Base-by-base conservation (phyloP, 176 grass and related monocot species). In the Triticum turgidum region DNA sequence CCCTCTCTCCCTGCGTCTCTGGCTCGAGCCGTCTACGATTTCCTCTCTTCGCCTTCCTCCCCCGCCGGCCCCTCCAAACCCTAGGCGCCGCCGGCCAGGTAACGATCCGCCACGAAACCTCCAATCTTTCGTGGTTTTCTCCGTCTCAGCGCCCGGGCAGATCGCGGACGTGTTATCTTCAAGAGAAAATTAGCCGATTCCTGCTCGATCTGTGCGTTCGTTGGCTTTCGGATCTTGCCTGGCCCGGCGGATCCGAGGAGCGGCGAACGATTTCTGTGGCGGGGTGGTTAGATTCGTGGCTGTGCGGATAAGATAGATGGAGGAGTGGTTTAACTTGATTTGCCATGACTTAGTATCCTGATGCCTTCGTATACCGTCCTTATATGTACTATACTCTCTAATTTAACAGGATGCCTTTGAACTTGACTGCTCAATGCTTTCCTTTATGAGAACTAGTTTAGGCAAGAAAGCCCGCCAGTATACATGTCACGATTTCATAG, bases 61-160 rank as follows among this genome's bases (percentile, higher is more conserved):
- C 15, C 24, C 37, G 52, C 14, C n/a, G 66, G 22, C 11, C 15
- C 64, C 29, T 37, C 65, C 18, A 69, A 69, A 59, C 67, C 81
- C 81, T 72, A 58, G 81, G 81, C 9, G 65, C 33, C 33, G 67
- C 52, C 54, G 54, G 39, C 72, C 14, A 84, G 82, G 82, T 84
- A 75, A 42, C 22, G 54, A 61, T 73, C 69, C 54, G 37, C 54
- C n/a, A 54, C 2, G 12, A 32, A 41, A 84, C 18, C 24, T 54
- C 80, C n/a, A 32, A 11, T 9, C 1, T 44, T n/a, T 62, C 33
- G 11, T 58, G 2, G 12, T 8, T 59, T 13, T 21, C 15, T 33
- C 18, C 0, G 33, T 74, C 82, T 4, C 9, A 27, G 9, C 30
- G 2, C 11, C 5, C 22, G 15, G 54, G 59, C 61, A 74, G 82